Percentiles rank a stretch among this genome's conserved stretches.
These are phyloP conservation scores for Zizania palustris DNA, from an alignment of 202 grass and related monocot species.

Conservation along the genomic window DNA sequence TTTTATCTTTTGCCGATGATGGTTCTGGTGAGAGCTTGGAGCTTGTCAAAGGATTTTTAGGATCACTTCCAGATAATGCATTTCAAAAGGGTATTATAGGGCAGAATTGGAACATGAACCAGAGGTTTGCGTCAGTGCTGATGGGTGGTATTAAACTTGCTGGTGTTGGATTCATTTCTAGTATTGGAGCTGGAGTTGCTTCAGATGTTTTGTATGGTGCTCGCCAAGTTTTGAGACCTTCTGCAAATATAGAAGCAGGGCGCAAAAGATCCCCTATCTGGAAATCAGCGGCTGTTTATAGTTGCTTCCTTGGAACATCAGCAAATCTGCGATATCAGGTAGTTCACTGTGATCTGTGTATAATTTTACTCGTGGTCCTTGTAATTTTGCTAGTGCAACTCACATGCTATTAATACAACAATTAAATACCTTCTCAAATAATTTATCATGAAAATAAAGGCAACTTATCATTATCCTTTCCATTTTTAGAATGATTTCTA, in stretches of 20 bases:
- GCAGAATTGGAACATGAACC: slow-evolving; percentile 75
- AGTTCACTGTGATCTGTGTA: slow-evolving; percentile 8
- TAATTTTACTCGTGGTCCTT: slow-evolving; percentile 1
- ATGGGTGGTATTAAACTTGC: slow-evolving; percentile 92
- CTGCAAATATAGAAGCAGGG: slow-evolving; percentile 38
- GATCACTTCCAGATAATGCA: slow-evolving; percentile 92
- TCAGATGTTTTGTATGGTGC: slow-evolving; percentile 72
- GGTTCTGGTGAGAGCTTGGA: slow-evolving; percentile 77
- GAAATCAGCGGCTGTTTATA: slow-evolving; percentile 83
- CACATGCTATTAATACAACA: slow-evolving; percentile 1
- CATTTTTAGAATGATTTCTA: slow-evolving; percentile 31
- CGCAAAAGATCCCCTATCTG: slow-evolving; percentile 73
- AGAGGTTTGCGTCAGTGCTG: slow-evolving; percentile 83
- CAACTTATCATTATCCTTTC: background rate
- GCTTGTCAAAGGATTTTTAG: slow-evolving; percentile 75
- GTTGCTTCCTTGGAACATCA: slow-evolving; percentile 88
- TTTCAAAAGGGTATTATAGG: slow-evolving; percentile 85
- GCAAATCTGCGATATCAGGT: slow-evolving; percentile 98
- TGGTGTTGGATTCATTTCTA: slow-evolving; percentile 86
- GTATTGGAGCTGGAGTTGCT: slow-evolving; percentile 92
- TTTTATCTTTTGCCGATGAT: slow-evolving; percentile 74
- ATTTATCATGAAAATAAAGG: slow-evolving; percentile 19
- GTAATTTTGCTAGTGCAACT: slow-evolving; percentile 4
- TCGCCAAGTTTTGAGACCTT: slow-evolving; percentile 65
- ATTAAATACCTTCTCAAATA: slow-evolving; percentile 8